Evolutionary conservation across 352 stramenopile species (phyloP).

Genomic region (Phytopythium cucurbitacearum): DNA sequence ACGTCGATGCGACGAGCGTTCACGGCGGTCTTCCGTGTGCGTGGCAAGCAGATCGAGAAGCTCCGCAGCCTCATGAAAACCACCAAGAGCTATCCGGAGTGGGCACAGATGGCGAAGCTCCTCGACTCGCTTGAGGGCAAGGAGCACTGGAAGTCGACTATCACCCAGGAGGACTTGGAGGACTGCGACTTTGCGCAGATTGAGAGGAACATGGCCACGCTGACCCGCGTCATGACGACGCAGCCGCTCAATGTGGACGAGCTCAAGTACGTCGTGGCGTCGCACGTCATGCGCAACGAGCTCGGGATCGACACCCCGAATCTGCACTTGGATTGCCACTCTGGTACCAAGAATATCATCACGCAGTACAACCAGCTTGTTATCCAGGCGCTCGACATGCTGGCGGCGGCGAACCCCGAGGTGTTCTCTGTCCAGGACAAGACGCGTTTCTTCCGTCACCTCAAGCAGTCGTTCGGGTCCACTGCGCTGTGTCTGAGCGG

Average conservation of each 20-base stretch:
- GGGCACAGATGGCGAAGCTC: slow-evolving; percentile 57
- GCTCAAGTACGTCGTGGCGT: slow-evolving; percentile 55
- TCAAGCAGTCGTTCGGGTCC: slow-evolving; percentile 82
- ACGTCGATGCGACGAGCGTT: slow-evolving; percentile 19
- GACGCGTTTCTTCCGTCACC: slow-evolving; percentile 41
- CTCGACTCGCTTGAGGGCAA: slow-evolving; percentile 60
- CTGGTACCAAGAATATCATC: slow-evolving; percentile 58
- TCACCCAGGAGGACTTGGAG: slow-evolving; percentile 39
- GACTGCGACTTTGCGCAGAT: slow-evolving; percentile 63
- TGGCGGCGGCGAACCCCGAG: slow-evolving; percentile 18
- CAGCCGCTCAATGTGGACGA: slow-evolving; percentile 35
- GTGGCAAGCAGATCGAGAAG: slow-evolving; percentile 45
- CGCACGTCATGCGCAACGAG: slow-evolving; percentile 63
- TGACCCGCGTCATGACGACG: slow-evolving; percentile 22
- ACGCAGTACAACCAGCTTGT: slow-evolving; percentile 46
- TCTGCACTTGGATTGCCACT: slow-evolving; percentile 52
- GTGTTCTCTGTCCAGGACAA: slow-evolving; percentile 43
- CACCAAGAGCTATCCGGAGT: slow-evolving; percentile 46
- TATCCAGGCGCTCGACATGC: slow-evolving; percentile 37
- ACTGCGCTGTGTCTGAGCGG: slow-evolving; percentile 91
- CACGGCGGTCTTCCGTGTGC: slow-evolving; percentile 30
- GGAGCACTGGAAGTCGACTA: slow-evolving; percentile 49
- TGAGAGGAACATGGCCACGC: slow-evolving; percentile 28
- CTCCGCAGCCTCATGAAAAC: slow-evolving; percentile 61
- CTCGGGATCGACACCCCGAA: slow-evolving; percentile 46